These are phyloP conservation scores for Pythium vanterpoolii DNA, from an alignment of 352 stramenopile genomes.

Conservation along the genomic window DNA sequence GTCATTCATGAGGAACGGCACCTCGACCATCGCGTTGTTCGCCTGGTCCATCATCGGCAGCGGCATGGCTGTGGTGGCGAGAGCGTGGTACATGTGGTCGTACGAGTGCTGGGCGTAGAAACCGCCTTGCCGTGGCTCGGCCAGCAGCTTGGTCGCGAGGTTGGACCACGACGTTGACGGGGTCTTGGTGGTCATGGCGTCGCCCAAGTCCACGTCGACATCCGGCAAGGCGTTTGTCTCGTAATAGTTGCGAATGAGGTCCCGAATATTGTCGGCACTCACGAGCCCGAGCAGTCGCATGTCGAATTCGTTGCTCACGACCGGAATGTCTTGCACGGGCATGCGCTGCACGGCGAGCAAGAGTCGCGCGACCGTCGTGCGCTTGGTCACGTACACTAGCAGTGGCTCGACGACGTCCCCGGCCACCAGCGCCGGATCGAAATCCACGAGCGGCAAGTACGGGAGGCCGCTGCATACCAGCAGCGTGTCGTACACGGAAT, in stretches of 20 bases:
- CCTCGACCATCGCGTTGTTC: conserved; percentile 4
- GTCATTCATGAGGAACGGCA: conserved; percentile 86
- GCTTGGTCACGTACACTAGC: conserved; percentile 72
- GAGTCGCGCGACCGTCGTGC: conserved; percentile 63
- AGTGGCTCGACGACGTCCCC: conserved; percentile 70
- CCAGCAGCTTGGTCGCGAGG: conserved; percentile 55
- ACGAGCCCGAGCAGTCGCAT: conserved; percentile 74
- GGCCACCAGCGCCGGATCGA: conserved; percentile 50
- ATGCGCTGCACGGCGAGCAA: conserved; percentile 71
- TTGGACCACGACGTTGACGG: conserved; percentile 50
- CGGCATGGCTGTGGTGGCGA: conserved; percentile 35
- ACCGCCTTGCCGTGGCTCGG: conserved; percentile 35
- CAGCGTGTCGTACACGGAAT: conserved; percentile 85
- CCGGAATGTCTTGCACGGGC: conserved; percentile 66
- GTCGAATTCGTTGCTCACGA: conserved; percentile 62
- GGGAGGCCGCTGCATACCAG: conserved; percentile 67
- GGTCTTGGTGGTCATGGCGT: conserved; percentile 34
- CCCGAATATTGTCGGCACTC: conserved; percentile 47
- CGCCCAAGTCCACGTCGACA: conserved; percentile 72
- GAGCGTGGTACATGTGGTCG: conserved; percentile 65
- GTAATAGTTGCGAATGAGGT: conserved; percentile 67
- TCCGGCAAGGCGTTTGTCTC: conserved; percentile 39
- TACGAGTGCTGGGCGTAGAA: conserved; percentile 65
- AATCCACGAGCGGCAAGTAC: conserved; percentile 83
- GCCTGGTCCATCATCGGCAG: conserved; percentile 13